A percentile compares a stretch with the other conserved stretches of the same genome.
phyloP scores from a whole-genome alignment of 2,329 filamentous ascomycete species.

The Biscogniauxia sp. region DNA sequence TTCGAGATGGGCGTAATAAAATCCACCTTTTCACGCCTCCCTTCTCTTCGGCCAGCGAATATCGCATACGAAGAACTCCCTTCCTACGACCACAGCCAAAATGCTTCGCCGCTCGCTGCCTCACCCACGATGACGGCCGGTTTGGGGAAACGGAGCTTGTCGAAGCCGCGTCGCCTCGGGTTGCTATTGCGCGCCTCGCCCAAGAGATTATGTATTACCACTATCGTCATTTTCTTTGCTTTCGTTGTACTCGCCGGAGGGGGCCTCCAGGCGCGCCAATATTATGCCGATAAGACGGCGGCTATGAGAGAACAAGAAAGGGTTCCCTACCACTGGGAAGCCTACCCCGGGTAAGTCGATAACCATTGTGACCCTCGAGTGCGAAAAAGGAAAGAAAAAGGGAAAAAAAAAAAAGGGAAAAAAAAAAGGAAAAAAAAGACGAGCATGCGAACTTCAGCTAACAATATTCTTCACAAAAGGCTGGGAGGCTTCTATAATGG shows the following conservation, averaged over 20 bases:
- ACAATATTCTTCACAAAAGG: constrained; percentile 13
- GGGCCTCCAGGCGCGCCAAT: constrained; percentile 17
- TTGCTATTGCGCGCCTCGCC: constrained; percentile 24
- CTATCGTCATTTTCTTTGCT: constrained; percentile 18
- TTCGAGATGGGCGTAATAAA: constrained; percentile 19
- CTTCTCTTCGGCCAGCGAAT: constrained; percentile 12
- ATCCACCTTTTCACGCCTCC: constrained; percentile 18
- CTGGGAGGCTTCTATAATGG: constrained; percentile 29
- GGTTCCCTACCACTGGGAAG: constrained; percentile 27
- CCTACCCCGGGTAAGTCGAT: constrained; percentile 23
- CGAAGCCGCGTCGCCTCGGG: constrained; percentile 18
- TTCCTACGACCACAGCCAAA: constrained; percentile 23
- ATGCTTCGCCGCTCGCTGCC: constrained; percentile 14
- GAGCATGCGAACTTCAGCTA: constrained; percentile 2
- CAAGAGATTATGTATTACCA: constrained; percentile 20
- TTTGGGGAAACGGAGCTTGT: constrained; percentile 16
- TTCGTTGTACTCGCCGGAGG: constrained; percentile 21
- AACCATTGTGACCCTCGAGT: neutral
- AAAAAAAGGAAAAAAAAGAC: neutral
- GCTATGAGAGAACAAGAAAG: constrained; percentile 10
- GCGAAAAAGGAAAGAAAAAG: too few species aligned
- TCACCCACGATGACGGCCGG: constrained; percentile 19
- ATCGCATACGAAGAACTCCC: constrained; percentile 20
- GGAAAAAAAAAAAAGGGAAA: too few species aligned
- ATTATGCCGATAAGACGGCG: constrained; percentile 12